Evolutionary conservation across 208 protist species (phyloP).

Genomic region (Wallacemonas sp.): DNA sequence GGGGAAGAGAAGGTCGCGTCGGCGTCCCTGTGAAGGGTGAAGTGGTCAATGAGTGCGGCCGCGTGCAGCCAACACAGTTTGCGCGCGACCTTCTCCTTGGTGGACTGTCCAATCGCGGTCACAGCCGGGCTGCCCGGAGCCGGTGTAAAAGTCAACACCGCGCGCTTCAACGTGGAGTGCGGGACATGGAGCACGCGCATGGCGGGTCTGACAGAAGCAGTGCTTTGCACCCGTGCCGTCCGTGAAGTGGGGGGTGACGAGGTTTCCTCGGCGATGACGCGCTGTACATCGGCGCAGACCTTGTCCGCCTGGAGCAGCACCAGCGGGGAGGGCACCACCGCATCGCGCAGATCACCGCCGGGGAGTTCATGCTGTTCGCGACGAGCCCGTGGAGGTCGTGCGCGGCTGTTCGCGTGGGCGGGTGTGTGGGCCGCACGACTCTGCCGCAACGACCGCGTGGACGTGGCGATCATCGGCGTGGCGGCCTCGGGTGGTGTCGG

Average conservation of each 20-base stretch:
- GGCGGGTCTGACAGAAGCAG: background rate
- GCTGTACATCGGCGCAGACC: conserved; percentile 4
- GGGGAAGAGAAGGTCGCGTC: background rate
- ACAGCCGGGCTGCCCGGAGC: conserved; percentile 17
- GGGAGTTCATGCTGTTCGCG: conserved; percentile 8
- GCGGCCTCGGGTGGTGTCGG: too few species aligned
- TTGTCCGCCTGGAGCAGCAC: conserved; percentile 20
- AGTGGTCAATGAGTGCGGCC: conserved; percentile 65
- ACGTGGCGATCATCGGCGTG: too few species aligned
- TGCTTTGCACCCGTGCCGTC: too few species aligned
- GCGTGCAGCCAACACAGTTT: conserved; percentile 83
- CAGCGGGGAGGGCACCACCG: conserved; percentile 25
- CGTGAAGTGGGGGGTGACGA: too few species aligned
- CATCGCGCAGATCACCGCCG: conserved; percentile 19
- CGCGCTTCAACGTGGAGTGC: conserved; percentile 45
- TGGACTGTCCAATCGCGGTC: conserved; percentile 62
- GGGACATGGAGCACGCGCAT: conserved; percentile 38
- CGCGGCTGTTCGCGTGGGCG: too few species aligned
- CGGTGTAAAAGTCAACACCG: conserved; percentile 43
- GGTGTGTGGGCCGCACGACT: too few species aligned
- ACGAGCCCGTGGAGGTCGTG: background rate
- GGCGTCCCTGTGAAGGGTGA: conserved; percentile 25
- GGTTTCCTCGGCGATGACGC: background rate
- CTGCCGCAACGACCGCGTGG: too few species aligned
- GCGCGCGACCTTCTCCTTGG: conserved; percentile 43